A percentile compares a stretch with the other conserved stretches of the same genome.
phyloP scores from a whole-genome alignment of 352 stramenopile species.

The Phytophthora lateralis region DNA sequence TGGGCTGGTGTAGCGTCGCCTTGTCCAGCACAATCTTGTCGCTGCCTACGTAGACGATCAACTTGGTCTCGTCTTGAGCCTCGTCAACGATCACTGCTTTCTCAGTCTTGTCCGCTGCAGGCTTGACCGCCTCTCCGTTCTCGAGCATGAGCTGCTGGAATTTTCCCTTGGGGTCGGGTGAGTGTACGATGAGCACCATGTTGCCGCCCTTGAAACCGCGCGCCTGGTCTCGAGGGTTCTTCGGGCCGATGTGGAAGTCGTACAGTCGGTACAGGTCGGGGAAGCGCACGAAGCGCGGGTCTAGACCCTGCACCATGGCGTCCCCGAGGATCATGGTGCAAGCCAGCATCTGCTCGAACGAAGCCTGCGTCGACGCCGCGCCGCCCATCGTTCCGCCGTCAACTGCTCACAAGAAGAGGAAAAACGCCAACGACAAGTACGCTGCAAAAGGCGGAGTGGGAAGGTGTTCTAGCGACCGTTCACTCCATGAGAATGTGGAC shows the following conservation, averaged over 20 bases:
- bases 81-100: slow-evolving; percentile 23
- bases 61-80: slow-evolving; percentile 35
- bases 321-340: slow-evolving; percentile 86
- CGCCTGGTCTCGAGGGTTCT: slow-evolving; percentile 42
- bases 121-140: slow-evolving; percentile 19
- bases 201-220: slow-evolving; percentile 60
- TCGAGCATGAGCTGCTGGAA: slow-evolving; percentile 52
- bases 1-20: slow-evolving; percentile 63
- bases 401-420: slow-evolving; percentile 7
- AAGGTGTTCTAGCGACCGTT: slow-evolving; percentile 24
- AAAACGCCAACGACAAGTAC: slow-evolving; percentile 2
- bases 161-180: slow-evolving; percentile 52
- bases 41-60: slow-evolving; percentile 70
- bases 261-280: slow-evolving; percentile 83
- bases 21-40: slow-evolving; percentile 81
- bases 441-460: slow-evolving; percentile 9
- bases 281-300: slow-evolving; percentile 80
- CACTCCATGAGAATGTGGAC: slow-evolving; percentile 17
- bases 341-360: slow-evolving; percentile 85
- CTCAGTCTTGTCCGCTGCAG: slow-evolving; percentile 18
- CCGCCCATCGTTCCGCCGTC: slow-evolving; percentile 57
- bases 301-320: slow-evolving; percentile 80
- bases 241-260: slow-evolving; percentile 81
- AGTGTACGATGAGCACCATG: slow-evolving; percentile 70
- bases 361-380: slow-evolving; percentile 68